A percentile compares a stretch with the other conserved stretches of the same genome.
These are phyloP conservation scores for Moesziomyces sp. DNA, from an alignment of 1,284 basidiomycete species.

Conservation along the genomic window DNA sequence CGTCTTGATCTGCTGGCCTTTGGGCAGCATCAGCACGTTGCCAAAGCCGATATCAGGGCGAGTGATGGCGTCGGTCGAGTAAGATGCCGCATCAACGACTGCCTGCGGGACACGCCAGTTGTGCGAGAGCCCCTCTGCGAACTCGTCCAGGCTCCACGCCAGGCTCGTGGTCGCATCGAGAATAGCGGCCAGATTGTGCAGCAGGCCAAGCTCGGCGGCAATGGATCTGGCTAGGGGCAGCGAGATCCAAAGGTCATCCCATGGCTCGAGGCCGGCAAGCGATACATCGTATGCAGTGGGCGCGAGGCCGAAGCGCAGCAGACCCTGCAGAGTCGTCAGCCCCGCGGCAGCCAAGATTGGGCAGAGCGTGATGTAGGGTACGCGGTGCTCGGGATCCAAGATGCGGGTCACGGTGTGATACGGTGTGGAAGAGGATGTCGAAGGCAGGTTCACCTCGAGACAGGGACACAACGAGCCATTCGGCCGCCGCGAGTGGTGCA, in stretches of 20 bases:
- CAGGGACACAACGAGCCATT: constrained; percentile 34
- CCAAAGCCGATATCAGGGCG: constrained; percentile 1
- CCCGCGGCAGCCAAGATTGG: constrained; percentile 18
- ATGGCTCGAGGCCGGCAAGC: constrained; percentile 41
- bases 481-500: constrained; percentile 29
- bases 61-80: constrained; percentile 34
- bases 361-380: constrained; percentile 37
- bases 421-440: neutral
- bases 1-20: constrained; percentile 34
- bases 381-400: constrained; percentile 41
- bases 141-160: constrained; percentile 42
- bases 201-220: constrained; percentile 10
- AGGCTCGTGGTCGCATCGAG: constrained; percentile 10
- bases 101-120: constrained; percentile 38
- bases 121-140: constrained; percentile 17
- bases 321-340: constrained; percentile 26
- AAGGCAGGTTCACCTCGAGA: constrained; percentile 12
- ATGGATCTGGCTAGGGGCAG: constrained; percentile 21
- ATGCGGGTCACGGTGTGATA: constrained; percentile 26
- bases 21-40: constrained; percentile 4
- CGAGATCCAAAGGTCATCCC: constrained; percentile 40
- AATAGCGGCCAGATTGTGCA: neutral
- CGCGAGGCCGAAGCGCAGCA: constrained; percentile 18
- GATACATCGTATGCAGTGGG: constrained; percentile 18
- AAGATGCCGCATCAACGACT: constrained; percentile 12